Evolutionary conservation across 352 stramenopile species (phyloP).

Genomic region (Phytopythium kandeliae): DNA sequence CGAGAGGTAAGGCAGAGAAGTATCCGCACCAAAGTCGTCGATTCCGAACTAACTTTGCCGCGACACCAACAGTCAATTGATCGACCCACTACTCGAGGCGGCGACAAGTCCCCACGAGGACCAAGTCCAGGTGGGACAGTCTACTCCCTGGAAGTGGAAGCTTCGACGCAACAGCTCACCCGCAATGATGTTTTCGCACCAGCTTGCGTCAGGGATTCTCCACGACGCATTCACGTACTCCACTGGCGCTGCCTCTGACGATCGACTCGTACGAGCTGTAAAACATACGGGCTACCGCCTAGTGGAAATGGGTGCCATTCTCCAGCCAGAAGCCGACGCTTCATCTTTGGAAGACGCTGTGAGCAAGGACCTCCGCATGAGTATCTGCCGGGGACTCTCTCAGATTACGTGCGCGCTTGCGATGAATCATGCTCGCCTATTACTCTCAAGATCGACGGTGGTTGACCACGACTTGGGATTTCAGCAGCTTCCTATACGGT

Average conservation of each 20-base stretch:
- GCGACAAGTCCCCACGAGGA: conserved; percentile 28
- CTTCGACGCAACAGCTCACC: not conserved
- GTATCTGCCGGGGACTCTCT: conserved; percentile 31
- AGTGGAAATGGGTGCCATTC: conserved; percentile 16
- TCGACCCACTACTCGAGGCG: conserved; percentile 34
- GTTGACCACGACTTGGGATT: conserved; percentile 7
- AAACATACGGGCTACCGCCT: conserved; percentile 19
- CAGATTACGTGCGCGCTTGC: conserved; percentile 38
- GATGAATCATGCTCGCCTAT: conserved; percentile 31
- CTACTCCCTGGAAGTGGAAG: not conserved
- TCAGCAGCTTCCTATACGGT: conserved; percentile 17
- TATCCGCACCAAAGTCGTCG: not conserved
- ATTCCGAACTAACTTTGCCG: not conserved
- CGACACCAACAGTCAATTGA: conserved; percentile 17
- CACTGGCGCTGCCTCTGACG: conserved; percentile 8
- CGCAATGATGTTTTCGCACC: not conserved
- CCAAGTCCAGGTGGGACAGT: conserved; percentile 27
- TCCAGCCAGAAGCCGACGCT: conserved; percentile 9
- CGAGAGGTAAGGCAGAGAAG: conserved; percentile 19
- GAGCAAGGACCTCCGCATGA: conserved; percentile 18
- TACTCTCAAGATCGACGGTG: conserved; percentile 18
- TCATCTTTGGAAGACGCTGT: conserved; percentile 1
- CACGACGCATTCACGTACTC: conserved; percentile 49
- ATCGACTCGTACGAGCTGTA: conserved; percentile 24
- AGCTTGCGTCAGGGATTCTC: conserved; percentile 59